A percentile compares a stretch with the other conserved stretches of the same genome.
Evolutionary conservation across 2,329 filamentous ascomycete species (phyloP).

Genomic region (Penicillium sclerotigenum): DNA sequence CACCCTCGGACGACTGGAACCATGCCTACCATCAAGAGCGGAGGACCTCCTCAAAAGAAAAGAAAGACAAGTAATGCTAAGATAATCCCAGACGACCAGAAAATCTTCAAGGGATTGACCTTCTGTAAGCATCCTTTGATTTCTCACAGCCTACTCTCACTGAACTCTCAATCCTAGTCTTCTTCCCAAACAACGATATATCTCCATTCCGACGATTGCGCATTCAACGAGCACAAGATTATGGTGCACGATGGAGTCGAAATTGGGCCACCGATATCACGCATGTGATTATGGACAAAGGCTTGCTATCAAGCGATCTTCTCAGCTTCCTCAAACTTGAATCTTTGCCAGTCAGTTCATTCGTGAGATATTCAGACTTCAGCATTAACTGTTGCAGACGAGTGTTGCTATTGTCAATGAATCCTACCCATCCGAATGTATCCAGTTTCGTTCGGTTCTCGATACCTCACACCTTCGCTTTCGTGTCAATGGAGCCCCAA

Average conservation of each 20-base stretch:
- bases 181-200: slow-evolving; percentile 77
- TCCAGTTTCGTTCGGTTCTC: slow-evolving; percentile 56
- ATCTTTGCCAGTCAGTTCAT: slow-evolving; percentile 46
- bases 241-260: slow-evolving; percentile 70
- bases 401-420: slow-evolving; percentile 61
- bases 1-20: slow-evolving; percentile 13
- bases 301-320: slow-evolving; percentile 62
- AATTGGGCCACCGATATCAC: slow-evolving; percentile 59
- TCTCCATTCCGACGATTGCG: slow-evolving; percentile 64
- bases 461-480: slow-evolving; percentile 57
- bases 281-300: slow-evolving; percentile 75
- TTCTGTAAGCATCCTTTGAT: slow-evolving; percentile 50
- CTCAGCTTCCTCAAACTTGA: slow-evolving; percentile 53
- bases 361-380: neutral
- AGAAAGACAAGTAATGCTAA: slow-evolving; percentile 40
- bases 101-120: slow-evolving; percentile 59
- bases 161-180: slow-evolving; percentile 47
- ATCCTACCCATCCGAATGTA: slow-evolving; percentile 66
- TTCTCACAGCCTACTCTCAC: neutral
- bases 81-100: slow-evolving; percentile 51
- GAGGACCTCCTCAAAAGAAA: slow-evolving; percentile 21
- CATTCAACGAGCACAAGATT: slow-evolving; percentile 71
- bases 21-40: slow-evolving; percentile 13
- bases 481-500: slow-evolving; percentile 32
- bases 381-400: slow-evolving; percentile 25